phyloP scores from a whole-genome alignment of 805 yeast species.

The Candida stauntonica region DNA sequence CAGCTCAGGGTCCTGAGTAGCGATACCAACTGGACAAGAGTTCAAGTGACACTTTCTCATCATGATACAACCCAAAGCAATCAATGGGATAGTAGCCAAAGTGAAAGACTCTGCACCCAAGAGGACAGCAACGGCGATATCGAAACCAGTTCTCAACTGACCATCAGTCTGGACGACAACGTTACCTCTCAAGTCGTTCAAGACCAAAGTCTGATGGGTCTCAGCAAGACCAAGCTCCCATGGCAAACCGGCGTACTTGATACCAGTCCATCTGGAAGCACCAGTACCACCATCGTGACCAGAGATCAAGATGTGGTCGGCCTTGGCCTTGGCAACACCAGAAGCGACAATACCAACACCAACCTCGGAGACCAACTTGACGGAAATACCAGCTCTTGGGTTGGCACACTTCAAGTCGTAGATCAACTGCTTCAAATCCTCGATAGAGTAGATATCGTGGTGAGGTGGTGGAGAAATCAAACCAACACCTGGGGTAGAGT shows the following conservation, averaged over 20 bases:
- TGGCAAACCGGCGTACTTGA: constrained; percentile 95
- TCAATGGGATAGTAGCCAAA: constrained; percentile 93
- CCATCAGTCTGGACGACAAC: constrained; percentile 98
- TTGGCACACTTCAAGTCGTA: constrained; percentile 95
- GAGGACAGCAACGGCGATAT: constrained; percentile 91
- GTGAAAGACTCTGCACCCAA: constrained; percentile 99
- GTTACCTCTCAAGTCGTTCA: constrained; percentile 93
- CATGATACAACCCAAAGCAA: constrained; percentile 96
- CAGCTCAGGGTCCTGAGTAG: constrained; percentile 94
- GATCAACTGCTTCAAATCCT: constrained; percentile 93
- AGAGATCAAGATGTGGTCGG: constrained; percentile 91
- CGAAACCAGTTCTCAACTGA: constrained; percentile 95
- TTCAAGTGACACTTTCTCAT: constrained; percentile 92
- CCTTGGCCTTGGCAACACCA: constrained; percentile 98
- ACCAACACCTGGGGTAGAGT: constrained; percentile 95
- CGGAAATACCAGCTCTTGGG: constrained; percentile 96
- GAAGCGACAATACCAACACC: constrained; percentile 99
- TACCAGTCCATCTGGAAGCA: constrained; percentile 97
- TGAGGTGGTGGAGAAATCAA: constrained; percentile 98
- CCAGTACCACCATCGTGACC: constrained; percentile 99
- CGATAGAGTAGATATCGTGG: constrained; percentile 97
- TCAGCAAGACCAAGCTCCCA: constrained; percentile 99
- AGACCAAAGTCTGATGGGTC: constrained; percentile 93
- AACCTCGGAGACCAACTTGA: constrained; percentile 93
- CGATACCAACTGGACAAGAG: constrained; percentile 98